phyloP scores from a whole-genome alignment of 352 stramenopile species.

The Phytopythium oedochilum region DNA sequence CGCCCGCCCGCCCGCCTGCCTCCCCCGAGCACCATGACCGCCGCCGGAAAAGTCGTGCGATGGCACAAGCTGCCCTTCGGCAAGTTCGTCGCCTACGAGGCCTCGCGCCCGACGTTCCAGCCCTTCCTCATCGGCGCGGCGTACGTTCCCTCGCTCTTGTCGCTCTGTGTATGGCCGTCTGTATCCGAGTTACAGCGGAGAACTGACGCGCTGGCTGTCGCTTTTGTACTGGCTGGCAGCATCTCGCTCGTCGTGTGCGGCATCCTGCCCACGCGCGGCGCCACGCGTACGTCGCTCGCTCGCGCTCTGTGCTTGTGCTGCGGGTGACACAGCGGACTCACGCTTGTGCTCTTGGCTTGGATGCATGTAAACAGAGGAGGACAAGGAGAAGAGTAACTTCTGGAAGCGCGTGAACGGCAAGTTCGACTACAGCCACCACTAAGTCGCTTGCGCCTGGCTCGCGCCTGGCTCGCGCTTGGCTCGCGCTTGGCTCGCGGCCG shows the following conservation, averaged over 20 bases:
- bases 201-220: no score
- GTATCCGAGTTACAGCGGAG: no score
- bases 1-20: not conserved
- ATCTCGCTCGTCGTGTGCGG: conserved; percentile 80
- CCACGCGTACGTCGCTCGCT: conserved; percentile 38
- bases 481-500: not conserved
- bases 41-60: conserved; percentile 59
- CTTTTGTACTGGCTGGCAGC: no score
- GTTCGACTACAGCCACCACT: conserved; percentile 77
- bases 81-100: conserved; percentile 75
- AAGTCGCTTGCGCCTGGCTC: conserved; percentile 15
- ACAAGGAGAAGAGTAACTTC: conserved; percentile 83
- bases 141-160: conserved; percentile 37
- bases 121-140: conserved; percentile 77
- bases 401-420: conserved; percentile 84
- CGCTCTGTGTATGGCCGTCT: no score
- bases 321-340: not conserved
- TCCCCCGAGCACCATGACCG: conserved; percentile 41
- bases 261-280: conserved; percentile 70
- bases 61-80: conserved; percentile 81
- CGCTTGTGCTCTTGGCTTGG: not conserved
- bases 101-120: conserved; percentile 75
- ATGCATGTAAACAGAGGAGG: conserved; percentile 45
- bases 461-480: not conserved
- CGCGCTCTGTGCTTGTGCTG: not conserved